Conservation (phyloP, 176 grass and related monocot genomes). For the Phyllostachys edulis region DNA sequence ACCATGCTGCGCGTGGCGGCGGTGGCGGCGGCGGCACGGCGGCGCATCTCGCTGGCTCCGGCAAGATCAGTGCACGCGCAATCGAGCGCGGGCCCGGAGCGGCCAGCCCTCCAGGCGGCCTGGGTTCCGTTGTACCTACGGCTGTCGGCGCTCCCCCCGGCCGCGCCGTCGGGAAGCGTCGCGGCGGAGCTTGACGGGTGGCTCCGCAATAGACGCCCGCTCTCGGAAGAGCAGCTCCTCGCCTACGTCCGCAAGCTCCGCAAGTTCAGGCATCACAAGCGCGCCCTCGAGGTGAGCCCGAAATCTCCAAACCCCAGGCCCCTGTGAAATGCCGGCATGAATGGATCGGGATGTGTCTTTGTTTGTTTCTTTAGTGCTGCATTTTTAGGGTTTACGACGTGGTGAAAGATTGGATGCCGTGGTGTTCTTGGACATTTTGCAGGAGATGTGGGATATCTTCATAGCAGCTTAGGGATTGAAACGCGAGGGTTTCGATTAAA, state of each 20-base stretch:
- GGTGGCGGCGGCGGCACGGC: neutral
- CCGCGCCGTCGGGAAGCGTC: slow-evolving; percentile 20
- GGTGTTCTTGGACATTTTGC: neutral
- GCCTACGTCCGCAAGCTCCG: slow-evolving; percentile 41
- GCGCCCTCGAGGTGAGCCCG: slow-evolving; percentile 42
- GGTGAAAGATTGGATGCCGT: neutral
- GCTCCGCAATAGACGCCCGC: slow-evolving; percentile 10
- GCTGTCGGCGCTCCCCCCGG: slow-evolving; percentile 4
- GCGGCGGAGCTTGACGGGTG: slow-evolving; percentile 33
- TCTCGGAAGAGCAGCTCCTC: slow-evolving; percentile 21
- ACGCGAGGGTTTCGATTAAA: neutral
- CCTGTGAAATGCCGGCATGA: neutral
- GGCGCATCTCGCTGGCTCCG: neutral
- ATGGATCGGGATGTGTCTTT: neutral
- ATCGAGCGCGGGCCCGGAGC: neutral
- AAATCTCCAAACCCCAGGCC: neutral
- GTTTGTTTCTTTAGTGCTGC: neutral
- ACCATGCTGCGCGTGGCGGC: slow-evolving; percentile 6
- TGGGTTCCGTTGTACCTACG: slow-evolving; percentile 20
- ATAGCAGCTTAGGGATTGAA: neutral
- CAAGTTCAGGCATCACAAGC: neutral
- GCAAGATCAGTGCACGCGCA: neutral
- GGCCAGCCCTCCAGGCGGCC: neutral
- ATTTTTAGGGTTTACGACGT: neutral
- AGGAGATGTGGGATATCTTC: neutral